A percentile compares a stretch with the other conserved stretches of the same genome.
phyloP scores from a whole-genome alignment of 176 grass and related monocot genomes.

The Musa beccarii region DNA sequence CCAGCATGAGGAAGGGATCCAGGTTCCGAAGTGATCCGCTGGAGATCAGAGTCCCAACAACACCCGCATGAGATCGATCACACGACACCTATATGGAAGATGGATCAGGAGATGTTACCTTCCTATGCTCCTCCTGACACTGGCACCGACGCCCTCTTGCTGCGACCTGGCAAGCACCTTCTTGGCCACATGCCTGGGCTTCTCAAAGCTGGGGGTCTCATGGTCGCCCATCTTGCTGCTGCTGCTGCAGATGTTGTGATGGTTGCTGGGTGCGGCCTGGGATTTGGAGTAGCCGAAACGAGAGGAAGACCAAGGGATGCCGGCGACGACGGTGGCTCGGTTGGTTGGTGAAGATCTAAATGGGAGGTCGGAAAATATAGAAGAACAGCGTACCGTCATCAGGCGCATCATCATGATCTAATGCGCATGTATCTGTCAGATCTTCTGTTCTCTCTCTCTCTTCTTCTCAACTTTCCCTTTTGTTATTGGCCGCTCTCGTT shows the following conservation, averaged over 20 bases:
- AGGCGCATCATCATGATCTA: background rate
- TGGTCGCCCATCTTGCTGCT: background rate
- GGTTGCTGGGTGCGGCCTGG: background rate
- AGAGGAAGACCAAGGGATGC: background rate
- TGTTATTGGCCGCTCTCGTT: too few species aligned
- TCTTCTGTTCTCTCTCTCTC: background rate
- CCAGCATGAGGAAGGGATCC: conserved; percentile 32
- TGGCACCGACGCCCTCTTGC: conserved; percentile 66
- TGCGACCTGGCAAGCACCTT: conserved; percentile 60
- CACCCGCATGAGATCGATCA: background rate
- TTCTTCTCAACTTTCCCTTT: too few species aligned
- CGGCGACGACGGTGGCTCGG: background rate
- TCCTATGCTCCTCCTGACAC: conserved; percentile 78
- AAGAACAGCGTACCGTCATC: background rate
- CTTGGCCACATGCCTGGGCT: conserved; percentile 48
- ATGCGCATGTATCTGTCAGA: background rate
- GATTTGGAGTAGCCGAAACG: background rate
- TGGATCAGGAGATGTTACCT: conserved; percentile 25
- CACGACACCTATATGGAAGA: background rate
- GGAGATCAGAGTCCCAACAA: background rate
- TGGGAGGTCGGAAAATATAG: background rate
- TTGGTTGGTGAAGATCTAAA: background rate
- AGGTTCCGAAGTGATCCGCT: conserved; percentile 59
- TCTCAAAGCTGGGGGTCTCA: conserved; percentile 20
- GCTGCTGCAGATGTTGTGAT: background rate